These are phyloP conservation scores for Cytospora piceae DNA, from an alignment of 2,329 filamentous ascomycete genomes.

Conservation along the genomic window DNA sequence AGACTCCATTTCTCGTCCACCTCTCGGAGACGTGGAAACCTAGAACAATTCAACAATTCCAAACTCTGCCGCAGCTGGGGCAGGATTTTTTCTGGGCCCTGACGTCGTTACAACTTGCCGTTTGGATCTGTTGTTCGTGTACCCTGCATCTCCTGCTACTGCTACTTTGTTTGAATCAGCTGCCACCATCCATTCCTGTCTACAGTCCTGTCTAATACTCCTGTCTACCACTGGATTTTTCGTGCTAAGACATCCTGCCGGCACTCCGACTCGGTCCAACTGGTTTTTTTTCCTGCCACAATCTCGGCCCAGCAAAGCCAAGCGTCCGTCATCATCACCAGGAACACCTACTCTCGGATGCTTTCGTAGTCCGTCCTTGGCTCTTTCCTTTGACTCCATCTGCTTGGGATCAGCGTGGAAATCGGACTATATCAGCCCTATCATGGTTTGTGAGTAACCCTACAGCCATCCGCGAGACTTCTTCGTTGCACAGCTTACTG, in stretches of 20 bases:
- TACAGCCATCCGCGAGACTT: not conserved
- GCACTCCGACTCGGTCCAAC: conserved; percentile 23
- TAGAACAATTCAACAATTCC: not conserved
- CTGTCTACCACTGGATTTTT: too few species aligned
- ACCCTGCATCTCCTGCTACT: not conserved
- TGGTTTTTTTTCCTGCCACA: conserved; percentile 22
- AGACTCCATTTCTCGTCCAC: not conserved
- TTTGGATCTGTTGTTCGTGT: not conserved
- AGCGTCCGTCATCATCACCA: conserved; percentile 10
- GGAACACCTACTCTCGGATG: not conserved
- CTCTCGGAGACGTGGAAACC: conserved; percentile 2
- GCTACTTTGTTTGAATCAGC: too few species aligned
- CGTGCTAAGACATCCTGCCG: conserved; percentile 16
- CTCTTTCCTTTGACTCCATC: conserved; percentile 9
- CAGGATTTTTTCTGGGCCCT: not conserved
- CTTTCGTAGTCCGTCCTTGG: conserved; percentile 23
- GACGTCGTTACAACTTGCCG: not conserved
- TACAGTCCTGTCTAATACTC: not conserved
- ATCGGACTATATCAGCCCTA: conserved; percentile 5
- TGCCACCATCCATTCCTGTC: not conserved
- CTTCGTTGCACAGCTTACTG: conserved; percentile 10
- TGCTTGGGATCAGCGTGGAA: conserved; percentile 15
- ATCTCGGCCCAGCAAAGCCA: conserved; percentile 15
- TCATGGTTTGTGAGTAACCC: conserved; percentile 29
- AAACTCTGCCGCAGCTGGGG: not conserved